These are phyloP conservation scores for Penicillium paxilli DNA, from an alignment of 495 filamentous ascomycete genomes.

Conservation along the genomic window DNA sequence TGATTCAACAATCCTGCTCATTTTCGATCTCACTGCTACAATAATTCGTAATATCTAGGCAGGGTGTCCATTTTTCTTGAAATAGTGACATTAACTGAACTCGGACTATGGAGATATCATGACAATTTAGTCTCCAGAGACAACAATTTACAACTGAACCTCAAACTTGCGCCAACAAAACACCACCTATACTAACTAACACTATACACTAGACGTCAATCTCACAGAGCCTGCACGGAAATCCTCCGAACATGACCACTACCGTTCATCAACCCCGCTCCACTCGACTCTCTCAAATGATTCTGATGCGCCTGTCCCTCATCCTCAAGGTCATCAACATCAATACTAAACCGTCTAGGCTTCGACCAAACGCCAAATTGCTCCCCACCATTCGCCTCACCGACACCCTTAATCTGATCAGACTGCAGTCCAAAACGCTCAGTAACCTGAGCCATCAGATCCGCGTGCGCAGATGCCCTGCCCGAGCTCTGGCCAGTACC, in stretches of 20 bases:
- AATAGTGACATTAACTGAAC: conserved; percentile 5
- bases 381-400: conserved; percentile 27
- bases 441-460: conserved; percentile 29
- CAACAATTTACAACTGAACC: too few species aligned
- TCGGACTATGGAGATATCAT: conserved; percentile 1
- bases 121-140: neutral
- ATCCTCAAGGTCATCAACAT: conserved; percentile 36
- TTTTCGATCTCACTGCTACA: too few species aligned
- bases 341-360: conserved; percentile 41
- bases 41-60: too few species aligned
- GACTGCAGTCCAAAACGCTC: conserved; percentile 34
- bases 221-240: conserved; percentile 27
- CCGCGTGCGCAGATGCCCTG: conserved; percentile 24
- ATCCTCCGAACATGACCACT: conserved; percentile 27
- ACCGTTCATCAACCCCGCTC: conserved; percentile 30
- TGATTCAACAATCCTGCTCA: neutral
- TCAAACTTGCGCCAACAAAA: too few species aligned
- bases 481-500: conserved; percentile 20
- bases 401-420: conserved; percentile 23
- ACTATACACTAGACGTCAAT: neutral
- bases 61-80: neutral
- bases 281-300: conserved; percentile 39
- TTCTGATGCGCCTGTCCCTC: conserved; percentile 32
- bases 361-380: conserved; percentile 39
- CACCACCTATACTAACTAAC: neutral